Percentiles rank a stretch among this genome's conserved stretches.
Evolutionary conservation across 306 rosid species (phyloP).

Genomic region (Rubus parviflorus): DNA sequence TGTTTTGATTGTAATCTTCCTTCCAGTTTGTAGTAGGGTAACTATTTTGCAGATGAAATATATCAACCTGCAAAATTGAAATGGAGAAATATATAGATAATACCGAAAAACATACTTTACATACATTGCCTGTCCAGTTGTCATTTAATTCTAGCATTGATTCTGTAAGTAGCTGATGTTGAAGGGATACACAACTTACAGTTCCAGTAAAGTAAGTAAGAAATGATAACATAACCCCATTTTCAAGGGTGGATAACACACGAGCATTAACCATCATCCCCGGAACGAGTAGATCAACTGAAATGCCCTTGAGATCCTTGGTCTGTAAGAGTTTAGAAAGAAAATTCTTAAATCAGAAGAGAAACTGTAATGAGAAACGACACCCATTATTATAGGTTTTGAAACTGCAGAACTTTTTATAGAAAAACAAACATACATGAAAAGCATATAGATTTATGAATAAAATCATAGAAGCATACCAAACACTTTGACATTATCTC

Average conservation of each 20-base stretch:
- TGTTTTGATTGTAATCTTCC: conserved; percentile 60
- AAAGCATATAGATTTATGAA: background rate
- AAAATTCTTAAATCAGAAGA: conserved; percentile 20
- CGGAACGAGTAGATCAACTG: conserved; percentile 87
- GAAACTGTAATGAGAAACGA: background rate
- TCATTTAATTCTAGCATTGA: conserved; percentile 23
- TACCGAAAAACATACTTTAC: background rate
- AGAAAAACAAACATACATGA: background rate
- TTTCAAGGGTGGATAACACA: conserved; percentile 77
- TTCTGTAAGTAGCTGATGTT: conserved; percentile 6
- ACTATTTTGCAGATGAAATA: conserved; percentile 74
- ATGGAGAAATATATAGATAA: conserved; percentile 8
- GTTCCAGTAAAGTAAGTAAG: conserved; percentile 94
- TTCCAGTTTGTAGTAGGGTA: conserved; percentile 69
- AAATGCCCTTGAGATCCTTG: conserved; percentile 85
- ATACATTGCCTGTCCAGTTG: background rate
- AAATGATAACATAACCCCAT: conserved; percentile 91
- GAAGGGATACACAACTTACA: conserved; percentile 50
- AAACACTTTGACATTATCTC: conserved; percentile 68
- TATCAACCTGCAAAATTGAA: conserved; percentile 64
- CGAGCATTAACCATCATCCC: conserved; percentile 94
- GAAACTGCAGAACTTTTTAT: background rate
- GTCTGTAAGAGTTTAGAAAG: conserved; percentile 50
- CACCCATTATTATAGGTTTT: background rate
- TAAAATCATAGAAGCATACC: conserved; percentile 47